phyloP scores from a whole-genome alignment of 306 rosid species.

The Fagus crenata region DNA sequence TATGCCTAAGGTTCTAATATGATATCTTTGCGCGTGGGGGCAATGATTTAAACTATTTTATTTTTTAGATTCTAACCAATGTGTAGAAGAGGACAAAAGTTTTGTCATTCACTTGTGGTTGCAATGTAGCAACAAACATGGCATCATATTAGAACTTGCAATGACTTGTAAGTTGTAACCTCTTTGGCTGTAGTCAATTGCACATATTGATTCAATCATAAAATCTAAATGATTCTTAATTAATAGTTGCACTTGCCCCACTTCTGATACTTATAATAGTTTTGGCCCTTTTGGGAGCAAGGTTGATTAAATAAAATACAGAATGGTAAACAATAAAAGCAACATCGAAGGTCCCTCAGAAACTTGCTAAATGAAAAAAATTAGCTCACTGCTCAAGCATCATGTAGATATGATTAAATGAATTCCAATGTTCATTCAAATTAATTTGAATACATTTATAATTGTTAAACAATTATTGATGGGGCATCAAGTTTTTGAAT shows the following conservation, averaged over 20 bases:
- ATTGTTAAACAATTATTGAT: neutral
- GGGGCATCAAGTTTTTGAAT: neutral
- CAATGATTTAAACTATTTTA: neutral
- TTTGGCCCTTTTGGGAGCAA: too few relatives aligned
- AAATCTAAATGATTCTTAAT: too few relatives aligned
- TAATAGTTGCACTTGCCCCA: too few relatives aligned
- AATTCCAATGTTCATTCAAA: neutral
- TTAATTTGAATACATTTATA: neutral
- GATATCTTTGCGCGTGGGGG: neutral
- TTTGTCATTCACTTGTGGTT: too few relatives aligned
- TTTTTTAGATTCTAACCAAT: neutral
- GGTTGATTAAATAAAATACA: too few relatives aligned
- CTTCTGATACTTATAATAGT: too few relatives aligned
- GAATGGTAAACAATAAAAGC: too few relatives aligned
- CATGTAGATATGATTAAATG: neutral
- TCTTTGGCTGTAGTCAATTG: neutral
- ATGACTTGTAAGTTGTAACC: too few relatives aligned
- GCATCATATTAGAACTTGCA: too few relatives aligned
- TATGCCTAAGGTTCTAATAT: neutral
- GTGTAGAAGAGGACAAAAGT: neutral
- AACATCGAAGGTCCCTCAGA: too few relatives aligned
- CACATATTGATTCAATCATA: neutral
- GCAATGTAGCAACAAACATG: neutral
- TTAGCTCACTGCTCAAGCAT: neutral
- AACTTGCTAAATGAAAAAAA: too few relatives aligned